A percentile compares a stretch with the other conserved stretches of the same genome.
Conservation (phyloP, 2,329 filamentous ascomycete species). For the Neodidymelliopsis sp. region DNA sequence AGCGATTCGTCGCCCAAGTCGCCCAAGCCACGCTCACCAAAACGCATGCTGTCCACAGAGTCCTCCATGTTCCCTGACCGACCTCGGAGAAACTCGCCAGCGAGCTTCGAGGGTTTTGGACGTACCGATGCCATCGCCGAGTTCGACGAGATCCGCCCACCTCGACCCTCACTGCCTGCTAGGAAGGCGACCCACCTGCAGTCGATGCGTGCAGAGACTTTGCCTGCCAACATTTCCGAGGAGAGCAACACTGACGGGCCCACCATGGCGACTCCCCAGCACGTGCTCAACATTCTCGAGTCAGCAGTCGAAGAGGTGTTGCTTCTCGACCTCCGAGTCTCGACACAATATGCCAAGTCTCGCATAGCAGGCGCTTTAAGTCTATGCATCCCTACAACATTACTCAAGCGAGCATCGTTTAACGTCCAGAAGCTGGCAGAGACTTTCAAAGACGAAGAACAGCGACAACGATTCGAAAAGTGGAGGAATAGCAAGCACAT, state of each 20-base stretch:
- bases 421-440: constrained; percentile 86
- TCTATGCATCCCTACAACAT: constrained; percentile 91
- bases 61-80: constrained; percentile 52
- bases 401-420: constrained; percentile 90
- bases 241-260: constrained; percentile 42
- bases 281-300: constrained; percentile 58
- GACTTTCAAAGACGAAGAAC: constrained; percentile 77
- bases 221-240: constrained; percentile 46
- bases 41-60: constrained; percentile 57
- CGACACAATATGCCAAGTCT: constrained; percentile 78
- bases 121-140: constrained; percentile 45
- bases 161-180: constrained; percentile 44
- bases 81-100: constrained; percentile 57
- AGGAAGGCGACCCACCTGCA: constrained; percentile 24
- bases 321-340: constrained; percentile 85
- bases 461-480: constrained; percentile 74
- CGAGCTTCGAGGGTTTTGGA: constrained; percentile 50
- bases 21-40: constrained; percentile 55
- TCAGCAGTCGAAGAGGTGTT: constrained; percentile 64
- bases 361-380: constrained; percentile 85
- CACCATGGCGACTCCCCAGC: constrained; percentile 56
- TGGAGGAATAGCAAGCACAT: constrained; percentile 81
- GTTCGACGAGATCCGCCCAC: constrained; percentile 43
- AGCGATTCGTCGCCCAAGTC: constrained; percentile 14
- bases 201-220: constrained; percentile 54